phyloP scores from a whole-genome alignment of 345 rosid genomes.

The Limnanthes douglasii region DNA sequence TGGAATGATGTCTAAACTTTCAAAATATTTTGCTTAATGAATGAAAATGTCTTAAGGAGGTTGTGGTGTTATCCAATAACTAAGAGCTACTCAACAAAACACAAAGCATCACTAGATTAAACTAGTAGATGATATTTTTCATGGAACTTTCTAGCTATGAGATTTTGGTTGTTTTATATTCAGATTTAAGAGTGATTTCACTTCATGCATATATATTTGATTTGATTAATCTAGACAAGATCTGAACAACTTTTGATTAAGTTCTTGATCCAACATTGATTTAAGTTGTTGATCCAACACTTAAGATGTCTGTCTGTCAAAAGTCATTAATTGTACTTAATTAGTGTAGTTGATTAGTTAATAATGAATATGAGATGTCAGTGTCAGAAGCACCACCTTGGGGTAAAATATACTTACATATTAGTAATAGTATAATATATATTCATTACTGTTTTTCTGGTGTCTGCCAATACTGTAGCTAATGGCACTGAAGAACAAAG shows the following conservation, averaged over 20 bases:
- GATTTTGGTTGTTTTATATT: neutral
- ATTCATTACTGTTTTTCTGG: neutral
- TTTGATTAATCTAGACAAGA: conserved; percentile 6
- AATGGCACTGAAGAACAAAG: conserved; percentile 34
- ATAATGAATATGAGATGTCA: conserved; percentile 13
- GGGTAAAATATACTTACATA: conserved; percentile 8
- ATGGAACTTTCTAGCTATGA: neutral
- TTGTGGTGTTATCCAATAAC: too few species aligned
- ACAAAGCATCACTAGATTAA: too few species aligned
- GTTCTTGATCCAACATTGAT: conserved; percentile 40
- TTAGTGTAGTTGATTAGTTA: conserved; percentile 9
- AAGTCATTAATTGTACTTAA: conserved; percentile 10
- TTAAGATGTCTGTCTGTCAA: conserved; percentile 23
- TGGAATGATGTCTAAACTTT: too few species aligned
- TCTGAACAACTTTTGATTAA: conserved; percentile 8
- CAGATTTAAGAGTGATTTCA: conserved; percentile 7
- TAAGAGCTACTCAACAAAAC: too few species aligned
- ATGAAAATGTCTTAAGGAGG: too few species aligned
- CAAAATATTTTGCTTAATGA: too few species aligned
- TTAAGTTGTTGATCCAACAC: too few species aligned
- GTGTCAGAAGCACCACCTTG: conserved; percentile 14
- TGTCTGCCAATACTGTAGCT: conserved; percentile 21
- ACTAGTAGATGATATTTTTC: too few species aligned
- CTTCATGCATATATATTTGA: neutral
- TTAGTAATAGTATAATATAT: conserved; percentile 2